Conservation (phyloP, 345 rosid species). For the Pistacia atlantica region DNA sequence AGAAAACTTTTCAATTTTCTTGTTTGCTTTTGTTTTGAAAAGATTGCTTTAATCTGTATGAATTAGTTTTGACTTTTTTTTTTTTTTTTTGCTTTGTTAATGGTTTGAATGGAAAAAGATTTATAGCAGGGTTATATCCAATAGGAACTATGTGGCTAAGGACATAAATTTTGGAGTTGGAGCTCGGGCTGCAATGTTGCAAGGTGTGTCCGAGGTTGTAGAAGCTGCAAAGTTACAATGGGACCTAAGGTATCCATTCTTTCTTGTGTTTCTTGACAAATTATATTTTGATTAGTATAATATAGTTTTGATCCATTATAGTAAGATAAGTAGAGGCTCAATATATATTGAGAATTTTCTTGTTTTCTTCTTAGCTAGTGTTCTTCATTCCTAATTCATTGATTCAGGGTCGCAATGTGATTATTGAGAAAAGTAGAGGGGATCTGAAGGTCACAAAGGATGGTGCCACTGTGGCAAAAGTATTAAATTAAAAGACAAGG, state of each 20-base stretch:
- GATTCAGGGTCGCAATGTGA: constrained; percentile 80
- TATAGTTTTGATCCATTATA: background rate
- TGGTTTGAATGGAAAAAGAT: constrained; percentile 42
- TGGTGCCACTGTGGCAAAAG: constrained; percentile 92
- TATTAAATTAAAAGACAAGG: constrained; percentile 65
- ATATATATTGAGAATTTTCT: background rate
- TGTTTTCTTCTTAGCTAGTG: background rate
- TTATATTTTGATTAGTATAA: no score
- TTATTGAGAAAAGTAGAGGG: constrained; percentile 62
- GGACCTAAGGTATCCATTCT: constrained; percentile 74
- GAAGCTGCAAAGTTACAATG: constrained; percentile 98
- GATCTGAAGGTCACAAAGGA: constrained; percentile 89
- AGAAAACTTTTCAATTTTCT: background rate
- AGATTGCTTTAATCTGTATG: background rate
- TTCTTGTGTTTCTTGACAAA: no score
- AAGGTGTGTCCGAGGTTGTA: constrained; percentile 90
- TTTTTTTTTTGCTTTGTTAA: constrained; percentile 13
- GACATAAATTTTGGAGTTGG: constrained; percentile 82
- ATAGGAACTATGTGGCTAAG: constrained; percentile 52
- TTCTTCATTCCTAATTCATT: constrained; percentile 25
- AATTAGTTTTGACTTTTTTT: constrained; percentile 7
- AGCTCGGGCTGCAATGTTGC: constrained; percentile 88
- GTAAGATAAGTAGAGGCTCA: background rate
- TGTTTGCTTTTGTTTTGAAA: background rate
- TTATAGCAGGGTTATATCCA: constrained; percentile 45